Conservation (phyloP, 2,329 filamentous ascomycete species). For the Ophiostoma himal-ulmi region DNA sequence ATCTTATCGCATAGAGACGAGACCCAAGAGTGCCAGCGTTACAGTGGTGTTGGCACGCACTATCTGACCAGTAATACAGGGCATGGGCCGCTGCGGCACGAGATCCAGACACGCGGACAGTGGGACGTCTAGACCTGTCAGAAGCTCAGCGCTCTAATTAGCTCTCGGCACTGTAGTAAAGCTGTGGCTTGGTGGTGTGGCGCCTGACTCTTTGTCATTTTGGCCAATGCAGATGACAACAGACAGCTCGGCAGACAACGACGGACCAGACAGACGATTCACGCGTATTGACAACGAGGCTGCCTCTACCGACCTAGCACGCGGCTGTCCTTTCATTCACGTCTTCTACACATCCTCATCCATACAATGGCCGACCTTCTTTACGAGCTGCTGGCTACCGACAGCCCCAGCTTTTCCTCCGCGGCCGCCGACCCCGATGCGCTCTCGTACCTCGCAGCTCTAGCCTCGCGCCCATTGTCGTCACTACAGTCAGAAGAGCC, state of each 20-base stretch:
- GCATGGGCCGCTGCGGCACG: not conserved
- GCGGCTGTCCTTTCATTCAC: too few species aligned
- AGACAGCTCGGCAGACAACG: not conserved
- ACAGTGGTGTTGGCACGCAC: not conserved
- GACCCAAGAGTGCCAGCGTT: not conserved
- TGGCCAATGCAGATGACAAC: conserved; percentile 1
- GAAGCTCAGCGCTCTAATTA: conserved; percentile 2
- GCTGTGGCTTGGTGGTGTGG: conserved; percentile 21
- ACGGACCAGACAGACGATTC: not conserved
- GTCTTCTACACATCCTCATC: not conserved
- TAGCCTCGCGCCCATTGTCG: conserved; percentile 70
- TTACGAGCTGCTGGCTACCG: conserved; percentile 59
- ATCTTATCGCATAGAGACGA: conserved; percentile 16
- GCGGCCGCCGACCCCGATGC: conserved; percentile 46
- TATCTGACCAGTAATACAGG: not conserved
- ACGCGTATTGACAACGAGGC: not conserved
- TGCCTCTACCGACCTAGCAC: not conserved
- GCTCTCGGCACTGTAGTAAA: not conserved
- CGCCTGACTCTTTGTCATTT: conserved; percentile 19
- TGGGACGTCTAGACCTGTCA: not conserved
- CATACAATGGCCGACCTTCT: conserved; percentile 61
- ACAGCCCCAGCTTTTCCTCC: conserved; percentile 30
- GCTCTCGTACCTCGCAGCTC: conserved; percentile 66
- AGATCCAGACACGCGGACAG: conserved; percentile 15
- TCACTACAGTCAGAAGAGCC: conserved; percentile 70